Evolutionary conservation across 1,139 yeast species (phyloP), one percentile per base, ranked within the genome.

Genomic region (Wickerhamomyces sp.): DNA sequence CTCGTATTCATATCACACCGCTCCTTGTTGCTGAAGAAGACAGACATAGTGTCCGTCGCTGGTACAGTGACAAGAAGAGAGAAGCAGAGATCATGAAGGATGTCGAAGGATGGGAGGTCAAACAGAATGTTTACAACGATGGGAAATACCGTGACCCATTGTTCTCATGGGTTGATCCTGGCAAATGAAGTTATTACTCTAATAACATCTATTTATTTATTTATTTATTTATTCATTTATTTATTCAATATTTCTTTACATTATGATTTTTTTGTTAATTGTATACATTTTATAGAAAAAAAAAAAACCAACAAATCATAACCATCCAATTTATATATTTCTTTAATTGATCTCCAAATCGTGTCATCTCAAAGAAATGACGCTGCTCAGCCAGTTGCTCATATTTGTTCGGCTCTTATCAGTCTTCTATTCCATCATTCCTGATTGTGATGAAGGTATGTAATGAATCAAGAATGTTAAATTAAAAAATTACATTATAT

Each of bases 1-100:
- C 92, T 13, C 72, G 95, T 51, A 77, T 85, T 55, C 68, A 82
- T 60, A 63, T 87, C 44, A 75, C 79, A 53, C 95, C 96, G 4
- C 68, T 85, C 49, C 72, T 87, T 43, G 75, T 79, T 51, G 95
- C 95, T 31, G 96, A 87, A 63, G 79, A 79, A 49, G 96, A 87
- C 61, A 74, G 96, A 61, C 85, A 83, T 52, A 62, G 73, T 33
- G 88, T 86, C 36, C 78, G 96, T 67, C 75, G 95, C 58, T 76
- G 76, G 48, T 70, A 67, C 52, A 78, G 87, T 39, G 80, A 82
- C 56, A 67, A 77, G 61, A 76, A 76, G 52, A 76, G 89, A 65
- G 94, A 85, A 66, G 80, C 65, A 44, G 77, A 74, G 55, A 68
- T 77, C 47, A 76, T 77, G 81, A 66, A 71, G 60, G 70, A 72